phyloP scores from a whole-genome alignment of 129 eudicot genomes.

The Escallonia rubra region DNA sequence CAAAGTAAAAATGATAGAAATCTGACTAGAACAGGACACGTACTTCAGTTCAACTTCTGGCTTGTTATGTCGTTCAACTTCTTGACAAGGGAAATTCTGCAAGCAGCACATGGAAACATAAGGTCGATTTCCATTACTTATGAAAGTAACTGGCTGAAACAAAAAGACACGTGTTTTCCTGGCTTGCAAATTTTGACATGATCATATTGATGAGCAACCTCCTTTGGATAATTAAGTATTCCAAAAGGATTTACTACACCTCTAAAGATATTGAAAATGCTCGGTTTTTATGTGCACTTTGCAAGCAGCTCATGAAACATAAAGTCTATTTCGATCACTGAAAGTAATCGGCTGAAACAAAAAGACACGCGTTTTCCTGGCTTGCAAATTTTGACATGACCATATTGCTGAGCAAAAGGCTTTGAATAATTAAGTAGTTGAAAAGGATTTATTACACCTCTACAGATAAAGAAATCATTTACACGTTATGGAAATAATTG shows the following conservation, averaged over 20 bases:
- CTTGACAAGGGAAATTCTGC: slow-evolving; percentile 93
- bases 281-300: slow-evolving; percentile 24
- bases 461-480: too few species aligned
- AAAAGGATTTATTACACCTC: too few species aligned
- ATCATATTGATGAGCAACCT: background rate
- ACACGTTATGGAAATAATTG: background rate
- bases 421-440: too few species aligned
- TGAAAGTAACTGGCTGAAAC: background rate
- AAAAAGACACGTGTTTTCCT: background rate
- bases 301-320: slow-evolving; percentile 12
- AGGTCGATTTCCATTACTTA: background rate
- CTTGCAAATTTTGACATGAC: background rate
- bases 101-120: background rate
- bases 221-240: too few species aligned
- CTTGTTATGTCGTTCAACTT: slow-evolving; percentile 95
- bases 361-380: background rate
- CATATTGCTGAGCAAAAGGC: background rate
- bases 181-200: background rate
- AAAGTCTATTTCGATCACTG: background rate
- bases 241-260: background rate
- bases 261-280: too few species aligned
- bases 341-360: background rate
- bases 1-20: background rate
- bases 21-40: slow-evolving; percentile 15
- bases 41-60: slow-evolving; percentile 94